Evolutionary conservation across 257 asterid species (phyloP), one percentile per base, ranked within the genome.

Genomic region (Catharanthus roseus): DNA sequence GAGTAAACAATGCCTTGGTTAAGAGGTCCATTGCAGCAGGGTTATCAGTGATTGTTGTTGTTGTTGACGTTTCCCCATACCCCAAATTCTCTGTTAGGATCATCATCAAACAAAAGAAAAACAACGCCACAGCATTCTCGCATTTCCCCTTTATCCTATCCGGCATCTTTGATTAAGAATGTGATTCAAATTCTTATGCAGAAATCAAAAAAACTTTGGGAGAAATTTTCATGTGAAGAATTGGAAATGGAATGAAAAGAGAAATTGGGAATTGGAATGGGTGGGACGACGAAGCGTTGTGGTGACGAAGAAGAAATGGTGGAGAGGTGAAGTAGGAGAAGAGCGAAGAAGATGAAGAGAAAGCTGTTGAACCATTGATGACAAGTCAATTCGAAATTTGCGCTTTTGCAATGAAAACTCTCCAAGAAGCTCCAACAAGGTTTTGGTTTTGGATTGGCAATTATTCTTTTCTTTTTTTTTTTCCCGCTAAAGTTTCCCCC

Each of bases 281-380:
- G 62, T 24, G 42, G 76, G 65, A 68, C 65, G 61, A 47, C 49
- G 74, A 65, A 41, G 57, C 56, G 44, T 57, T 50, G 76, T 29
- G 70, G 78, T 72, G 80, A 33, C 31, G 86, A 81, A 86, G 86
- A 81, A 86, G 92, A 88, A 86, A 89, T 84, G 97, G 97, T 85
- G 90, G 89, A 87, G 92, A 87, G 96, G 44, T 75, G 86, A 87
- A 86, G 53, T 55, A 23, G 55, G 71, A 65, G 24, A 82, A 34
- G 78, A 62, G 70, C 74, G 34, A 68, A n/a, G 56, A 23, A 50
- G 44, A 55, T 63, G 70, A 44, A 55, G 79, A 79, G 67, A 61
- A 34, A 34, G 15, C 21, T 11, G 24, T 57, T 26, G 19, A 28
- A 57, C 34, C 2, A 13, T 28, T 28, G 18, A 13, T 12, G 64